These are phyloP conservation scores for Persicaria maculosa DNA, from an alignment of 148 eudicot species.

Conservation along the genomic window DNA sequence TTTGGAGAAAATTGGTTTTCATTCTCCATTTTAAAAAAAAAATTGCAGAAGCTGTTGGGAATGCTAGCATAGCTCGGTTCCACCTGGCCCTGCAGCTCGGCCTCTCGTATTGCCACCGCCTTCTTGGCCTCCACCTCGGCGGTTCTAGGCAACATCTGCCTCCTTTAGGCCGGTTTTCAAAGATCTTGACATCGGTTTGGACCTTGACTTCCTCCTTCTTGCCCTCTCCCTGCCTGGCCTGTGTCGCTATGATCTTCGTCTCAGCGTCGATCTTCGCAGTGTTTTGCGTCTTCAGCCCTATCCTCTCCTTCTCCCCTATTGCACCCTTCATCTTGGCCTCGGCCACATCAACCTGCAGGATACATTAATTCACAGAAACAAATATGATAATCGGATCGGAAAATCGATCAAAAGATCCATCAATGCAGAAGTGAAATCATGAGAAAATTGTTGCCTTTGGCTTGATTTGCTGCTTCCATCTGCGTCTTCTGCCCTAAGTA, in stretches of 20 bases:
- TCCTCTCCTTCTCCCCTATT: slow-evolving; percentile 34
- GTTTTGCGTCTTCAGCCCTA: slow-evolving; percentile 37
- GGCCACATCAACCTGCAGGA: slow-evolving; percentile 30
- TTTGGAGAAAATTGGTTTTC: too few relatives aligned
- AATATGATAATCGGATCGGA: background rate
- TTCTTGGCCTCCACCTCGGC: slow-evolving; percentile 47
- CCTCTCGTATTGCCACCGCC: slow-evolving; percentile 41
- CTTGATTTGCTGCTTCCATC: slow-evolving; percentile 55
- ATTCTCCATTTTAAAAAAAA: too few relatives aligned
- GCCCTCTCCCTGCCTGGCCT: slow-evolving; percentile 29
- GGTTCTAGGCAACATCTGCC: slow-evolving; percentile 41
- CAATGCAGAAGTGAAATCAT: too few relatives aligned
- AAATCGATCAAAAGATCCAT: too few relatives aligned
- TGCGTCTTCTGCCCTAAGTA: slow-evolving; percentile 52
- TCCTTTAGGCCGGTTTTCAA: slow-evolving; percentile 27
- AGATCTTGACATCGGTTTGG: slow-evolving; percentile 31
- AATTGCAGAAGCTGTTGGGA: too few relatives aligned
- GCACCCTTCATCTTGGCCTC: slow-evolving; percentile 48
- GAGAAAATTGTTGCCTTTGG: too few relatives aligned
- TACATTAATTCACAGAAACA: background rate
- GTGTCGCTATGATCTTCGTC: slow-evolving; percentile 33
- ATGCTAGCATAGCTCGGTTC: too few relatives aligned
- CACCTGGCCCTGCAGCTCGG: slow-evolving; percentile 43
- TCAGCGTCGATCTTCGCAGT: slow-evolving; percentile 46
- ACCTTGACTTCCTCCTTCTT: slow-evolving; percentile 40